Evolutionary conservation across 495 filamentous ascomycete species (phyloP).

Genomic region (Lichina pygmaea): DNA sequence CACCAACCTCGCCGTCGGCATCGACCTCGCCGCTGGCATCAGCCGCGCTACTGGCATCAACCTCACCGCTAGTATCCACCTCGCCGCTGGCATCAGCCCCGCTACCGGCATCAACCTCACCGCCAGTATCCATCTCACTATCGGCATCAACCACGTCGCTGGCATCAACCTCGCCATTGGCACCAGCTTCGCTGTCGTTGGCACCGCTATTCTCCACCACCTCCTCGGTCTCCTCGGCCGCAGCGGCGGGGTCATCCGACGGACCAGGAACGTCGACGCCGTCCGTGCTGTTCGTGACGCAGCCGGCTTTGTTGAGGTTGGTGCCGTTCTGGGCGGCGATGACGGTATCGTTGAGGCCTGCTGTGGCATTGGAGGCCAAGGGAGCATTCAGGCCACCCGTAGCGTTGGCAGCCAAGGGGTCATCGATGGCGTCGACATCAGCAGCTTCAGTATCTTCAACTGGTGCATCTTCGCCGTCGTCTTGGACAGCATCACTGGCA

Average conservation of each 20-base stretch:
- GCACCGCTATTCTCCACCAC: background rate
- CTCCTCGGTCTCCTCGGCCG: background rate
- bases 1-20: background rate
- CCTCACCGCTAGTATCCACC: background rate
- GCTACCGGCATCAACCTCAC: background rate
- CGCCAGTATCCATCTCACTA: background rate
- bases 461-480: no score
- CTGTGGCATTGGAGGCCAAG: background rate
- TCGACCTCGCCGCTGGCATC: background rate
- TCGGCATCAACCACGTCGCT: background rate
- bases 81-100: background rate
- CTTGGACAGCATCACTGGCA: no score
- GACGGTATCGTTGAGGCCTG: background rate
- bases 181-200: background rate
- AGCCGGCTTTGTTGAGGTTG: no score
- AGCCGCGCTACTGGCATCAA: background rate
- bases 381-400: background rate
- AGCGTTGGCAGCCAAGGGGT: background rate
- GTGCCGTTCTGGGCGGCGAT: no score
- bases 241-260: no score
- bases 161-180: background rate
- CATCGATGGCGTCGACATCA: background rate
- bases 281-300: no score
- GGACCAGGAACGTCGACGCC: no score
- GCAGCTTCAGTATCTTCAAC: background rate